A percentile compares a stretch with the other conserved stretches of the same genome.
These are phyloP conservation scores for Salix exigua DNA, from an alignment of 345 rosid genomes.

Conservation along the genomic window DNA sequence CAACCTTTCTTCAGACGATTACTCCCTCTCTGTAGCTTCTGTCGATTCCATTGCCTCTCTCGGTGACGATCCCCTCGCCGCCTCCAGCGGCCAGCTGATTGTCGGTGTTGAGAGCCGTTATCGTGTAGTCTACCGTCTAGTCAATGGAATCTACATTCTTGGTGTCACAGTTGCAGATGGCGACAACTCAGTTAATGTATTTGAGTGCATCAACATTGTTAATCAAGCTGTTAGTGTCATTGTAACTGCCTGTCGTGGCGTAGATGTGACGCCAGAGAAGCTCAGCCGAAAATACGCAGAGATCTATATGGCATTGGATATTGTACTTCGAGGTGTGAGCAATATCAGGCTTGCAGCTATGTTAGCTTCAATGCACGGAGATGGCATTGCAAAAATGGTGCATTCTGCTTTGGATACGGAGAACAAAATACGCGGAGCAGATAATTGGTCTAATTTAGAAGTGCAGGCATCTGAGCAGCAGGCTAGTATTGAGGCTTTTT, in stretches of 20 bases:
- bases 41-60: slow-evolving; percentile 51
- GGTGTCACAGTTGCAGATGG: slow-evolving; percentile 87
- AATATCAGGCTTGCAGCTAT: slow-evolving; percentile 85
- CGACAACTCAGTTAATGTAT: slow-evolving; percentile 78
- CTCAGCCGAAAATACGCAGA: slow-evolving; percentile 85
- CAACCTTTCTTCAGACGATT: slow-evolving; percentile 15
- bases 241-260: slow-evolving; percentile 98
- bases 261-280: slow-evolving; percentile 97
- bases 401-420: slow-evolving; percentile 89
- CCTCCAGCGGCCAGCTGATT: slow-evolving; percentile 91
- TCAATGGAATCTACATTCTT: slow-evolving; percentile 87
- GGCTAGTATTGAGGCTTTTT: slow-evolving; percentile 58
- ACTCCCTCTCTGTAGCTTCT: slow-evolving; percentile 29
- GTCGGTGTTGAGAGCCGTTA: slow-evolving; percentile 97
- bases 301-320: slow-evolving; percentile 95
- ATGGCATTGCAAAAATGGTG: slow-evolving; percentile 95
- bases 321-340: slow-evolving; percentile 89
- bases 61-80: slow-evolving; percentile 95
- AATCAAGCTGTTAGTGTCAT: slow-evolving; percentile 96
- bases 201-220: slow-evolving; percentile 92
- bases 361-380: slow-evolving; percentile 95
- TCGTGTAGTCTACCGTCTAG: slow-evolving; percentile 90
- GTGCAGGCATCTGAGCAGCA: slow-evolving; percentile 61
- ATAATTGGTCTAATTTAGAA: slow-evolving; percentile 63
- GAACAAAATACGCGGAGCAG: slow-evolving; percentile 90